Evolutionary conservation across 805 yeast genomes (phyloP).

Genomic region (Metschnikowia bowlesiae): DNA sequence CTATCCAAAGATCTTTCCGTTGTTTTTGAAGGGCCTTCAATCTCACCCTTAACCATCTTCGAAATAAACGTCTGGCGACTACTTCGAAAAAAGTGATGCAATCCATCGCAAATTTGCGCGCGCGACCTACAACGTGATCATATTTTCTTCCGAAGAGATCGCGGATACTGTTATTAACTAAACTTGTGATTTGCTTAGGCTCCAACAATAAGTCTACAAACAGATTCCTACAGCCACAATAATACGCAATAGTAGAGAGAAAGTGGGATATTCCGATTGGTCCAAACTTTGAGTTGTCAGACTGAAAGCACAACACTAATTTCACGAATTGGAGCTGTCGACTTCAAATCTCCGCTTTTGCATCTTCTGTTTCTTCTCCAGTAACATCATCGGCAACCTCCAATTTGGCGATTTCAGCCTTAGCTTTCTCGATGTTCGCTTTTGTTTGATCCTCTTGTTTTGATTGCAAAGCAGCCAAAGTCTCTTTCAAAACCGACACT

Average conservation of each 20-base stretch:
- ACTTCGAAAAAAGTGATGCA: not conserved
- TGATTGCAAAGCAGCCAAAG: constrained; percentile 60
- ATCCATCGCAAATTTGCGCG: not conserved
- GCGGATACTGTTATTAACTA: too few species aligned
- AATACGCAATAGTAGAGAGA: not conserved
- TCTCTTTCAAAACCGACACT: constrained; percentile 62
- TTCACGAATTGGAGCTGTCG: not conserved
- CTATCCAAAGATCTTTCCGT: constrained; percentile 31
- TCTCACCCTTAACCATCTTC: constrained; percentile 22
- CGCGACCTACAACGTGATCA: not conserved
- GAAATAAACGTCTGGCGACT: not conserved
- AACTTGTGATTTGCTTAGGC: too few species aligned
- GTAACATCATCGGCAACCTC: constrained; percentile 40
- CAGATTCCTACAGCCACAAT: not conserved
- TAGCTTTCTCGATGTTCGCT: constrained; percentile 69
- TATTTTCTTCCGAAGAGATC: too few species aligned
- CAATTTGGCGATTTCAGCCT: constrained; percentile 68
- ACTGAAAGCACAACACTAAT: not conserved
- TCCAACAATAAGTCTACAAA: not conserved
- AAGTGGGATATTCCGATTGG: not conserved
- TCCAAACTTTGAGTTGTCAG: not conserved
- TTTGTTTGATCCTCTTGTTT: constrained; percentile 80
- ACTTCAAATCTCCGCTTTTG: not conserved
- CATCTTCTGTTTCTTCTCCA: constrained; percentile 35
- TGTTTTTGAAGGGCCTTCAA: constrained; percentile 17